Evolutionary conservation across 139 green algal species (phyloP).

Genomic region (Yamagishiella unicocca): DNA sequence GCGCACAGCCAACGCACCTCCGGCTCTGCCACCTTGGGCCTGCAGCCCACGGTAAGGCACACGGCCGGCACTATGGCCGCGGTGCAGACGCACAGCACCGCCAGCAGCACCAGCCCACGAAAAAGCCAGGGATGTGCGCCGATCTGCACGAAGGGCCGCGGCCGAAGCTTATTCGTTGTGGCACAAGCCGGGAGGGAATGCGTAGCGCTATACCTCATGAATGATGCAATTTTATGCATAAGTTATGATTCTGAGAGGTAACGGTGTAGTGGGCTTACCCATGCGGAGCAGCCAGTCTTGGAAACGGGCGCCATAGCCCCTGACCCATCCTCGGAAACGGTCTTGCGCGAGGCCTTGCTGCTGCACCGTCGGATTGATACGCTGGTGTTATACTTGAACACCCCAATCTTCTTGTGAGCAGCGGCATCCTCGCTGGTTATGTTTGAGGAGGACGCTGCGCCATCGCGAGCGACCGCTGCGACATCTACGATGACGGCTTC

Average conservation of each 20-base stretch:
- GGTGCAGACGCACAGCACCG: background rate
- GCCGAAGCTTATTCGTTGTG: too few relatives aligned
- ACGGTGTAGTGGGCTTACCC: too few relatives aligned
- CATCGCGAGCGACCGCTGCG: background rate
- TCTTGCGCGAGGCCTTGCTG: background rate
- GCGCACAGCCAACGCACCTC: too few relatives aligned
- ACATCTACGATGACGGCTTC: background rate
- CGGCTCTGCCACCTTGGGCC: too few relatives aligned
- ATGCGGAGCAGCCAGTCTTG: too few relatives aligned
- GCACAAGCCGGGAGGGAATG: too few relatives aligned
- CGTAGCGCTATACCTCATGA: too few relatives aligned
- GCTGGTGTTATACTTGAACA: background rate
- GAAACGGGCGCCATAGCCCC: too few relatives aligned
- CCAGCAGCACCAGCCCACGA: background rate
- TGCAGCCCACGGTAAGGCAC: constrained; percentile 30
- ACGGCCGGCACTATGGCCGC: background rate
- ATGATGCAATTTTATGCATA: too few relatives aligned
- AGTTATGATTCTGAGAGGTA: too few relatives aligned
- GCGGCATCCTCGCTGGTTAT: background rate
- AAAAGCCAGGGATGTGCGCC: background rate
- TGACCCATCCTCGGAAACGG: too few relatives aligned
- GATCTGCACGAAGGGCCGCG: background rate
- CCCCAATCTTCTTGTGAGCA: background rate
- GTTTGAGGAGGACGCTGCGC: background rate
- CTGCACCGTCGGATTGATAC: background rate